Base-by-base conservation (phyloP, 164 flowering plant genomes). In the Buxus sempervirens region DNA sequence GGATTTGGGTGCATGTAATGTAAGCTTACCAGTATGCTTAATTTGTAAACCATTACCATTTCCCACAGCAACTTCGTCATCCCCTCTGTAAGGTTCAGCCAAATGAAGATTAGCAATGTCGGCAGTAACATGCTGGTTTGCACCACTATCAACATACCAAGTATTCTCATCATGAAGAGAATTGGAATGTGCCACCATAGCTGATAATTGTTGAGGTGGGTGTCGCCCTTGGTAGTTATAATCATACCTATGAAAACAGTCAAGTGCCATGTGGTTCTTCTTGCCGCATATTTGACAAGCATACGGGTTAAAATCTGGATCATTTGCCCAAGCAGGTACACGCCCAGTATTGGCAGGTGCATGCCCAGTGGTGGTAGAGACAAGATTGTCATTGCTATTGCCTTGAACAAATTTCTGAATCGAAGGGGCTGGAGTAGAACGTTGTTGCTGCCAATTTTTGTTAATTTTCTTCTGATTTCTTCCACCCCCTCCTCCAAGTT, bases 11-110 rank as follows among this genome's bases (percentile, higher is more conserved):
- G 19, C 36, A 25, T 26, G 41, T 59, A 59, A 59, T 2, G 41
- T 59, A 21, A 59, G 36, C 28, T 15, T 59, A 25, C 62, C 36
- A 27, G 36, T 59, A 26, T 59, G 62, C 41, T 25, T 25, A 59
- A 59, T 59, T 25, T 59, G 62, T 19, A 59, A 59, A 59, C 62
- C 62, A 59, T 59, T 59, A 59, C 62, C 62, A 59, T 59, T 59
- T 2, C 62, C 62, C 38, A 59, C 36, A 59, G n/a, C 62, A 26
- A 59, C 41, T 59, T 26, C 7, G 36, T 59, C 62, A 59, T 25
- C 62, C 18, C 62, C 62, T 25, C 15, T 59, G 36, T 59, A 59
- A 16, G 41, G 36, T 59, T 59, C 36, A 27, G 38, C 62, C 62
- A 25, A 18, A 25, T 27, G 62, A 59, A 59, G 62, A 59, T 59